phyloP scores from a whole-genome alignment of 2,329 filamentous ascomycete species.

The Aspergillus sp. region DNA sequence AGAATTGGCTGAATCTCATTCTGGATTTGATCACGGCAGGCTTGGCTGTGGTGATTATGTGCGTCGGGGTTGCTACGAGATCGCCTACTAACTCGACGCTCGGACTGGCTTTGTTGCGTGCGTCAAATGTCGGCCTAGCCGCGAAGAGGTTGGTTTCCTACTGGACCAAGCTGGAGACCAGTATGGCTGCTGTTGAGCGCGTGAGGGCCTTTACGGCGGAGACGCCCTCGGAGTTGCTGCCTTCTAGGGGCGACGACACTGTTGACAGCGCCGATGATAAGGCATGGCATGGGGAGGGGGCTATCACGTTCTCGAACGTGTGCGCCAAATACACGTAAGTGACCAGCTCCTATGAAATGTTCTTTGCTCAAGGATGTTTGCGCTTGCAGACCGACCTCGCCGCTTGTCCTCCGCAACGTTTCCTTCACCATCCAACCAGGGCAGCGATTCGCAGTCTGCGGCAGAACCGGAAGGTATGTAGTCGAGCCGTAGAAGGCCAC shows the following conservation, averaged over 20 bases:
- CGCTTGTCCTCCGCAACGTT: too few relatives aligned
- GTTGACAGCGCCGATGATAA: not conserved
- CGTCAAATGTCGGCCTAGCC: not conserved
- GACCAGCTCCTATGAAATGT: too few relatives aligned
- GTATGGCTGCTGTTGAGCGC: not conserved
- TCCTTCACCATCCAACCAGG: too few relatives aligned
- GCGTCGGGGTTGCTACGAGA: not conserved
- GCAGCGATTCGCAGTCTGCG: too few relatives aligned
- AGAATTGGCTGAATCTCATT: constrained; percentile 22
- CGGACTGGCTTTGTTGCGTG: not conserved
- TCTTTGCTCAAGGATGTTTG: too few relatives aligned
- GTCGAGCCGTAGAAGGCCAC: too few relatives aligned
- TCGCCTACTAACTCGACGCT: not conserved
- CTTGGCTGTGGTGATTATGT: constrained; percentile 10
- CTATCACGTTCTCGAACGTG: not conserved
- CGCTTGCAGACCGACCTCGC: too few relatives aligned
- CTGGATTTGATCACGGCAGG: constrained; percentile 19
- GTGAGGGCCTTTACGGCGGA: not conserved
- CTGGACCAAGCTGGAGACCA: constrained; percentile 5
- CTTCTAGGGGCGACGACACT: not conserved
- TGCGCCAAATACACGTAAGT: not conserved
- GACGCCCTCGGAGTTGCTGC: not conserved
- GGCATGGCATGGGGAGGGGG: not conserved
- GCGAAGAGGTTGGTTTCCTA: not conserved
- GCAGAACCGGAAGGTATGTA: not conserved